A percentile compares a stretch with the other conserved stretches of the same genome.
These are phyloP conservation scores for Nicotiana attenuata DNA, from an alignment of 257 asterid species.

Conservation along the genomic window DNA sequence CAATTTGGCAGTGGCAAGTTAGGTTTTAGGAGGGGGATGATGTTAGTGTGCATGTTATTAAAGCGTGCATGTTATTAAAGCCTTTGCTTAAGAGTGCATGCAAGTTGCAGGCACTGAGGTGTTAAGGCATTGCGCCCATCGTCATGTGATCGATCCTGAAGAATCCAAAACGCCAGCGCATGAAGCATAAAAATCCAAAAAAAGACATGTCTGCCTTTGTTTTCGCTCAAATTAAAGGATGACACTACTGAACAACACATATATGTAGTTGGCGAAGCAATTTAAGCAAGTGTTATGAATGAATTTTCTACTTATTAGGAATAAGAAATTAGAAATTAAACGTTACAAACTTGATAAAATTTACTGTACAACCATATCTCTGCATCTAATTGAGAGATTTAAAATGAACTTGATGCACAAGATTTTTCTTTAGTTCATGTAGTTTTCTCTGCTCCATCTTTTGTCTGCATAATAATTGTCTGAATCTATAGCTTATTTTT, in stretches of 20 bases:
- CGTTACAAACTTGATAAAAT: neutral
- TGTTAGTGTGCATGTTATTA: neutral
- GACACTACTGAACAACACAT: neutral
- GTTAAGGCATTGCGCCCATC: neutral
- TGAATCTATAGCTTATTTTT: neutral
- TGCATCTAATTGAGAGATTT: neutral
- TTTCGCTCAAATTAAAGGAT: neutral
- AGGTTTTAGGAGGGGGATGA: neutral
- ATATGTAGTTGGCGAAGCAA: neutral
- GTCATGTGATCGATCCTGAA: neutral
- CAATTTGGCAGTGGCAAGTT: neutral
- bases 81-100: neutral
- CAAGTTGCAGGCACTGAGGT: neutral
- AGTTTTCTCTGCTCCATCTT: too few species aligned
- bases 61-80: neutral
- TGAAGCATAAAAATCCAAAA: neutral
- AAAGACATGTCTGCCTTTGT: neutral
- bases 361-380: too few species aligned
- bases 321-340: neutral
- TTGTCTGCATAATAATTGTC: neutral
- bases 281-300: neutral
- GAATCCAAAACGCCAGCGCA: neutral
- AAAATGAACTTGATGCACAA: neutral
- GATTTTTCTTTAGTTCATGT: neutral
- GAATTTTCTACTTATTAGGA: neutral